Percentiles rank a stretch among this genome's conserved stretches.
Evolutionary conservation across 441 rosid species (phyloP).

Genomic region (Aleurites moluccanus): DNA sequence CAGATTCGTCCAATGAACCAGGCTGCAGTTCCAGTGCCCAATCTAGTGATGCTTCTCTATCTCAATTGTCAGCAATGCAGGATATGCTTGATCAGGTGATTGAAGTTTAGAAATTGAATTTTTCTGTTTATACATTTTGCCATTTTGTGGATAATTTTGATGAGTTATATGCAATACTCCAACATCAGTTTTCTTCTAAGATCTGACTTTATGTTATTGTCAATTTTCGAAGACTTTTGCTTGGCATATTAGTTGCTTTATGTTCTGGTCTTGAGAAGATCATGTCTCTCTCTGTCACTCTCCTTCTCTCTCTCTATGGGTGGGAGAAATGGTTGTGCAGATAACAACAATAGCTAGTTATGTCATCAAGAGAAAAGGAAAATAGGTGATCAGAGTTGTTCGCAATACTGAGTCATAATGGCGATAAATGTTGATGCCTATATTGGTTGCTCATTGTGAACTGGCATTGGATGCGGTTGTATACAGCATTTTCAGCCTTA

Average conservation of each 20-base stretch:
- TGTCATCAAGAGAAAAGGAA: not conserved
- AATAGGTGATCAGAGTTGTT: not conserved
- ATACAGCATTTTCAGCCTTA: not conserved
- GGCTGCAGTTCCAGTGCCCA: slow-evolving; percentile 44
- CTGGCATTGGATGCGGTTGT: not conserved
- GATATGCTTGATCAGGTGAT: slow-evolving; percentile 81
- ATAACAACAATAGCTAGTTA: not conserved
- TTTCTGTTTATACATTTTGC: not conserved
- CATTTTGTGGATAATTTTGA: not conserved
- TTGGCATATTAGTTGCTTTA: not conserved
- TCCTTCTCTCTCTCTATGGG: not conserved
- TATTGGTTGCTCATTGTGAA: not conserved
- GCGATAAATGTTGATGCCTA: not conserved
- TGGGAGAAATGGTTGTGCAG: not conserved
- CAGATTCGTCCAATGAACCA: slow-evolving; percentile 56
- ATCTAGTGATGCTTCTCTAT: slow-evolving; percentile 38
- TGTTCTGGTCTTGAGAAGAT: not conserved
- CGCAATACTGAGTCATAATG: not conserved
- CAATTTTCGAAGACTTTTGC: not conserved
- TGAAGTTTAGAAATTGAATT: slow-evolving; percentile 6
- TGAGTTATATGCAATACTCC: not conserved
- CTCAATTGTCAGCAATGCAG: slow-evolving; percentile 66
- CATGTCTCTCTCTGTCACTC: not conserved
- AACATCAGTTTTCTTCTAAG: not conserved
- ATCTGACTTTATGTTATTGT: slow-evolving; percentile 6